A percentile compares a stretch with the other conserved stretches of the same genome.
phyloP scores from a whole-genome alignment of 2,329 filamentous ascomycete species.

The Aaosphaeria arxii region DNA sequence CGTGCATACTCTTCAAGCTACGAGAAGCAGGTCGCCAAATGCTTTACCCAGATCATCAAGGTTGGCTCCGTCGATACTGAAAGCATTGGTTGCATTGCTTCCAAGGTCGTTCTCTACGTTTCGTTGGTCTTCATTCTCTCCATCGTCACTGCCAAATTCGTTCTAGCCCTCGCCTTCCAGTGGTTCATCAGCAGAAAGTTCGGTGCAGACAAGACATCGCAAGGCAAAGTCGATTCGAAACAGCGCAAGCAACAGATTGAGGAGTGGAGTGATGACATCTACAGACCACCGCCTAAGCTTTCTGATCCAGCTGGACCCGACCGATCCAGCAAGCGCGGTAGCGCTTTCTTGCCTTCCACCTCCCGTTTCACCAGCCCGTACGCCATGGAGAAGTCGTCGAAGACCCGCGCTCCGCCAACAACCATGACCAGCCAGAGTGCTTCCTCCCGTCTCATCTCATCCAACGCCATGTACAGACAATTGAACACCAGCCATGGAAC shows the following conservation, averaged over 20 bases:
- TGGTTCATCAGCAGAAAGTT: slow-evolving; percentile 93
- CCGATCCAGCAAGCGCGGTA: slow-evolving; percentile 74
- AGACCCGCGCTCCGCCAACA: slow-evolving; percentile 63
- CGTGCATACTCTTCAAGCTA: slow-evolving; percentile 74
- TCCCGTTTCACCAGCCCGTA: slow-evolving; percentile 93
- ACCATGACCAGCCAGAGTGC: slow-evolving; percentile 94
- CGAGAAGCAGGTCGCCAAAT: slow-evolving; percentile 81
- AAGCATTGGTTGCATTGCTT: slow-evolving; percentile 94
- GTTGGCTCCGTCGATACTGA: slow-evolving; percentile 95
- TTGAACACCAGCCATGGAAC: slow-evolving; percentile 57
- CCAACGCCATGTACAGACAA: slow-evolving; percentile 66
- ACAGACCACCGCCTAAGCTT: slow-evolving; percentile 80
- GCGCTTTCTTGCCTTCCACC: slow-evolving; percentile 83
- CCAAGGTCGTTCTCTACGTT: slow-evolving; percentile 92
- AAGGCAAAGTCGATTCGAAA: slow-evolving; percentile 70
- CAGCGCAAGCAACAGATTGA: slow-evolving; percentile 91
- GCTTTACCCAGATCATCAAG: slow-evolving; percentile 90
- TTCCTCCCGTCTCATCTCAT: slow-evolving; percentile 68
- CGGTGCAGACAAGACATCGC: slow-evolving; percentile 79
- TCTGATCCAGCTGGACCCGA: slow-evolving; percentile 70
- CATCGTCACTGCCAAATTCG: slow-evolving; percentile 81
- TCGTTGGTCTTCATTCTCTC: slow-evolving; percentile 88
- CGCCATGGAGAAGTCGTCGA: slow-evolving; percentile 61
- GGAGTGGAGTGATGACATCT: slow-evolving; percentile 97
- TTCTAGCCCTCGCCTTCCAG: slow-evolving; percentile 87